Conservation (phyloP, 305 asterid species). For the Fraxinus velutina region DNA sequence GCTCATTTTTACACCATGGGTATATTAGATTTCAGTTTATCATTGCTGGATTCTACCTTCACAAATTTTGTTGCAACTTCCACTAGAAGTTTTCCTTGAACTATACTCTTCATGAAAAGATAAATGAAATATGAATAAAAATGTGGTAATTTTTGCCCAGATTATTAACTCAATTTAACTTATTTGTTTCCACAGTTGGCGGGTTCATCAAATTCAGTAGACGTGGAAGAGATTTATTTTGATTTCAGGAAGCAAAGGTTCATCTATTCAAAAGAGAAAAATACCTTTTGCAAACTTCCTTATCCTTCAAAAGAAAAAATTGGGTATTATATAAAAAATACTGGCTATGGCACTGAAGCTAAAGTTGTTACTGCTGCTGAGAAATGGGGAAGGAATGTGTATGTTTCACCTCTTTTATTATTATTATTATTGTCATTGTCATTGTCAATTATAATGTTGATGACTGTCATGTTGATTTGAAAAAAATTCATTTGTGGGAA, state of each 20-base stretch:
- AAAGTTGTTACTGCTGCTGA: constrained; percentile 71
- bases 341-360: constrained; percentile 93
- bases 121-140: not conserved
- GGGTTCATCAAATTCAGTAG: constrained; percentile 53
- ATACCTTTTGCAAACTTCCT: constrained; percentile 70
- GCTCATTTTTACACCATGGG: not conserved
- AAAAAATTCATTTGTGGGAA: constrained; percentile 16
- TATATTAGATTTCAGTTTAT: constrained; percentile 6
- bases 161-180: constrained; percentile 16
- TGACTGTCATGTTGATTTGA: constrained; percentile 10
- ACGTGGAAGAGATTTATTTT: constrained; percentile 74
- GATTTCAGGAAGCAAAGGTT: constrained; percentile 96
- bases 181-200: constrained; percentile 50
- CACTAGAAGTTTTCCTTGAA: not conserved
- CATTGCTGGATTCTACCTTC: not conserved
- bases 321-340: constrained; percentile 76
- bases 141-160: constrained; percentile 1
- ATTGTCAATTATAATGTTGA: not conserved
- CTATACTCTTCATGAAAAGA: constrained; percentile 8
- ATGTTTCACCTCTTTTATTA: constrained; percentile 33
- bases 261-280: constrained; percentile 68
- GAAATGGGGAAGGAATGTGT: constrained; percentile 98
- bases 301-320: constrained; percentile 90
- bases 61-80: constrained; percentile 9
- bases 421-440: not conserved